Evolutionary conservation across 2,329 filamentous ascomycete genomes (phyloP), one percentile per base, ranked within the genome.

Genomic region (Apiospora marii): DNA sequence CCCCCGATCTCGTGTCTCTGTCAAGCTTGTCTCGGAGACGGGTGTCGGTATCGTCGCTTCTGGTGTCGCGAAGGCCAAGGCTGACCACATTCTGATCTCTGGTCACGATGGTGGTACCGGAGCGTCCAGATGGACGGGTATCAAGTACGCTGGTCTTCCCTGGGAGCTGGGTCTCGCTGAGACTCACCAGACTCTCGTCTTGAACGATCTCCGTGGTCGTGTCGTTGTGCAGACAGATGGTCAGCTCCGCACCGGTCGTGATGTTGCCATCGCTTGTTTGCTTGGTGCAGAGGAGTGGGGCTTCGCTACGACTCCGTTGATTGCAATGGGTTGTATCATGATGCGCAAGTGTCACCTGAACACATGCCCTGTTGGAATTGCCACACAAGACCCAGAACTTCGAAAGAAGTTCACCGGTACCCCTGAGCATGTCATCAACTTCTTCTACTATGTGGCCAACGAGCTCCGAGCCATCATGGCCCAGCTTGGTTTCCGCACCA

Each of bases 221-320:
- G 94, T 98, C 70, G 93, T 98, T 75, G 95, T 98, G 46, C 95
- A 98, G 86, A 98, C 96, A 75, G 96, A 98, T 84, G 96, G 96
- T 80, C 96, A 98, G 83, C 87, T 98, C 70, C 91, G 94, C 76
- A 98, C 96, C 74, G 96, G 96, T 75, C 92, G 96, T 77, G 96
- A 98, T 85, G 92, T 98, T 72, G 96, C 95, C 69, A 95, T 98
- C 76, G 96, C 96, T 74, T 98, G 95, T 88, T 84, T 98, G 79
- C 92, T 98, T 71, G 96, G 96, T 85, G 96, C 96, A n/a, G 96
- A 98, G 84, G 96, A 98, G 85, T 98, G 94, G 91, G 96, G 96
- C 24, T 98, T 98, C 80, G 96, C 96, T 53, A 98, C 96, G 0
- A 93, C 96, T 73, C 96, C 96, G 79, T 85, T 98, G 71, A 98